Conservation (phyloP, 306 rosid genomes). For the Inga laurina region DNA sequence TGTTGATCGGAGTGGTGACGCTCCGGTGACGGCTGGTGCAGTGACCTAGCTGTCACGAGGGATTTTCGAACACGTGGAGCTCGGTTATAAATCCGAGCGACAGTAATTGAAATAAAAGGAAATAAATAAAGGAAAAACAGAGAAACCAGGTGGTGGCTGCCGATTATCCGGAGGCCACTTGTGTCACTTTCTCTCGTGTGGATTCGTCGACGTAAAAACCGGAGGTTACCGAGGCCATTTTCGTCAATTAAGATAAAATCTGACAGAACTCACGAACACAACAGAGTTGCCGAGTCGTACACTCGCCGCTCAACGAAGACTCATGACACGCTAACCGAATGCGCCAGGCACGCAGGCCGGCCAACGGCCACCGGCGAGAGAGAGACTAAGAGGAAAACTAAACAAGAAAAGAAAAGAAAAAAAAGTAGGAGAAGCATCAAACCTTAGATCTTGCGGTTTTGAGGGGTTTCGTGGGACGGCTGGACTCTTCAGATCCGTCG, state of each 20-base stretch:
- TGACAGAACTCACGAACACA: conserved; percentile 16
- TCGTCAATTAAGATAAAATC: conserved; percentile 18
- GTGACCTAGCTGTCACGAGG: conserved; percentile 20
- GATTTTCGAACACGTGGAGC: conserved; percentile 1
- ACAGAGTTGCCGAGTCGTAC: conserved; percentile 9
- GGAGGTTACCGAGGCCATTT: conserved; percentile 25
- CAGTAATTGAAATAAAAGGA: background rate
- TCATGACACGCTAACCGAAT: conserved; percentile 2
- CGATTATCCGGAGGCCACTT: background rate
- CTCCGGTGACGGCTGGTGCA: background rate
- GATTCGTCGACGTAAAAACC: conserved; percentile 30
- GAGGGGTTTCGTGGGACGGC: conserved; percentile 33
- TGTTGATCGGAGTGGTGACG: conserved; percentile 7
- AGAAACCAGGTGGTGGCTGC: conserved; percentile 30
- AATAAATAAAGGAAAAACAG: background rate
- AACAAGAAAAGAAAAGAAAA: background rate
- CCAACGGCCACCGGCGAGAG: background rate
- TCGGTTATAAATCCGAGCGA: conserved; percentile 7
- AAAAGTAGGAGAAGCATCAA: conserved; percentile 1
- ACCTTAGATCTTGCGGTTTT: conserved; percentile 72
- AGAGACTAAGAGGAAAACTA: background rate
- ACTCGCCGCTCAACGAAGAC: conserved; percentile 17
- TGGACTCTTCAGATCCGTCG: conserved; percentile 56
- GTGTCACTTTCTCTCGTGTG: background rate
- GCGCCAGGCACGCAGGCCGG: conserved; percentile 6